phyloP scores from a whole-genome alignment of 2,329 filamentous ascomycete genomes.

The Phyllosticta citrichinensis region DNA sequence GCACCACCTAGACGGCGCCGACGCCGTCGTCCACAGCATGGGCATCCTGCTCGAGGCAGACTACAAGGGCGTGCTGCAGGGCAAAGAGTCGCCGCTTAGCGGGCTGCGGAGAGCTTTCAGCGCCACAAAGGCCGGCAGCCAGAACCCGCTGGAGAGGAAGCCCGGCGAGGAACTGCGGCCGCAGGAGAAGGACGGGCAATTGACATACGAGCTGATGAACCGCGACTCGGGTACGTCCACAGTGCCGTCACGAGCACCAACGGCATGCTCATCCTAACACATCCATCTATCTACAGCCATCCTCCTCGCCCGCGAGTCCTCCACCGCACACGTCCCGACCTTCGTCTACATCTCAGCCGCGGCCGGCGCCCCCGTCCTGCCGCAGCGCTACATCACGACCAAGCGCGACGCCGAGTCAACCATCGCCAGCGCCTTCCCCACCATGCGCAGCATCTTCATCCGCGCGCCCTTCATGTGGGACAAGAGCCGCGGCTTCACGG shows the following conservation, averaged over 20 bases:
- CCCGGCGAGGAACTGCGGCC: conserved; percentile 50
- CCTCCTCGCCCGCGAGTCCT: conserved; percentile 68
- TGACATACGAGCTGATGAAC: conserved; percentile 98
- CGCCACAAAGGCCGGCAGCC: conserved; percentile 48
- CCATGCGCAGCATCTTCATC: conserved; percentile 71
- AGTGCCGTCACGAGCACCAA: background rate
- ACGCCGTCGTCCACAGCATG: conserved; percentile 88
- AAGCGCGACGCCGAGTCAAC: conserved; percentile 82
- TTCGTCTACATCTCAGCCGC: conserved; percentile 89
- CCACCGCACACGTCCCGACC: conserved; percentile 50
- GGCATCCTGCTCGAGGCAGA: conserved; percentile 94
- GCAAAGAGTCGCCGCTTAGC: conserved; percentile 68
- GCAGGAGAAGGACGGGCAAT: conserved; percentile 59
- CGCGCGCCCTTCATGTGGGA: conserved; percentile 88
- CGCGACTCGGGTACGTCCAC: conserved; percentile 53
- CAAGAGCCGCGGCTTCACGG: conserved; percentile 64
- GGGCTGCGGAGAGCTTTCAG: conserved; percentile 74
- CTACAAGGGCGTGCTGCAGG: conserved; percentile 86
- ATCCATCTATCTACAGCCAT: conserved; percentile 46
- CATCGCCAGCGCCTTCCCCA: conserved; percentile 62
- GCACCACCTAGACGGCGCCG: conserved; percentile 62
- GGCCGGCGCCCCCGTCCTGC: conserved; percentile 74
- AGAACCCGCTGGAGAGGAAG: conserved; percentile 58
- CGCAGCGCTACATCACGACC: conserved; percentile 75
- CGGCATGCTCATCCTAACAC: background rate